Evolutionary conservation across 2,329 filamentous ascomycete species (phyloP).

Genomic region (Pseudogymnoascus sp.): DNA sequence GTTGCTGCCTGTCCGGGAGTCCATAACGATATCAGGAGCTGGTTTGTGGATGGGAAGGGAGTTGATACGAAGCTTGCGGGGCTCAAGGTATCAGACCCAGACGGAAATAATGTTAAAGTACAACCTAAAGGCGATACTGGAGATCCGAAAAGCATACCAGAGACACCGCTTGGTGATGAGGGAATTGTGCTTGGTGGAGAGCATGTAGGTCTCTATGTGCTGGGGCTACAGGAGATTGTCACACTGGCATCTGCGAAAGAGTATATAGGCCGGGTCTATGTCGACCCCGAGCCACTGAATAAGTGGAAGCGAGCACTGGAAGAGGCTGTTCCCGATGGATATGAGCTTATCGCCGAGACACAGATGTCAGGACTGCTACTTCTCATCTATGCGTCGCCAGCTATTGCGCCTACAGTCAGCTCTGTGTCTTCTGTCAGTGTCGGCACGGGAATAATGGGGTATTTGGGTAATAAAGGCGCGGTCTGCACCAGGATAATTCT

Average conservation of each 20-base stretch:
- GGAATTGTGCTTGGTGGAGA: slow-evolving; percentile 44
- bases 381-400: slow-evolving; percentile 75
- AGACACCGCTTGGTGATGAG: slow-evolving; percentile 28
- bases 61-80: slow-evolving; percentile 54
- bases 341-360: slow-evolving; percentile 66
- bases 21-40: slow-evolving; percentile 77
- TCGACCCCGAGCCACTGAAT: slow-evolving; percentile 59
- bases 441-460: slow-evolving; percentile 83
- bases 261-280: slow-evolving; percentile 62
- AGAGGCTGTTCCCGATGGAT: slow-evolving; percentile 65
- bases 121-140: slow-evolving; percentile 33
- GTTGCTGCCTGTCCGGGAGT: slow-evolving; percentile 76
- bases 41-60: slow-evolving; percentile 76
- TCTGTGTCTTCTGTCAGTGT: slow-evolving; percentile 76
- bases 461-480: slow-evolving; percentile 93
- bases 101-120: slow-evolving; percentile 32
- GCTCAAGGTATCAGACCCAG: slow-evolving; percentile 33
- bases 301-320: slow-evolving; percentile 76
- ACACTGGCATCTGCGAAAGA: slow-evolving; percentile 74
- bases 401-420: slow-evolving; percentile 63
- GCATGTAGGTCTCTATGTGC: slow-evolving; percentile 78
- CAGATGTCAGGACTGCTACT: slow-evolving; percentile 81
- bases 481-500: slow-evolving; percentile 73
- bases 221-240: slow-evolving; percentile 88
- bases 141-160: not conserved